Evolutionary conservation across 1,284 basidiomycete genomes (phyloP).

Genomic region (Singerocomus inundabilis): DNA sequence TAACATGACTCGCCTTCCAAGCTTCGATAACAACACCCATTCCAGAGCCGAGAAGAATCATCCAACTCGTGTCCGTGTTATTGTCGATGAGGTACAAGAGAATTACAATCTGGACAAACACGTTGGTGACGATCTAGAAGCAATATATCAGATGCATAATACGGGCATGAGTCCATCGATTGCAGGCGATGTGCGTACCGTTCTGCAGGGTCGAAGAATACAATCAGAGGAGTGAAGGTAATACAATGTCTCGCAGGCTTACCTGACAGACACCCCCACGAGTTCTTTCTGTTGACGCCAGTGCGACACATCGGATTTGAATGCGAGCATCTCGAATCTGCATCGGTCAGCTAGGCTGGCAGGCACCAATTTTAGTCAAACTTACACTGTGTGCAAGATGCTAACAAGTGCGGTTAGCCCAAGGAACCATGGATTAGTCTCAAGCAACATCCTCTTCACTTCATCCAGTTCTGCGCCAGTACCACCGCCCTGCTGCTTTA

Average conservation of each 20-base stretch:
- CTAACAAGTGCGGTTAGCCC: conserved; percentile 80
- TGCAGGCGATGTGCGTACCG: conserved; percentile 35
- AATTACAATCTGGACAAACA: conserved; percentile 87
- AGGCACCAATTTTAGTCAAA: conserved; percentile 17
- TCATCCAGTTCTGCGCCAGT: conserved; percentile 82
- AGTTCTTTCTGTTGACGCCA: conserved; percentile 92
- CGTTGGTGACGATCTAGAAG: conserved; percentile 83
- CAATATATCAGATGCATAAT: conserved; percentile 11
- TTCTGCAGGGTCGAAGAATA: conserved; percentile 33
- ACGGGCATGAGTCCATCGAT: conserved; percentile 9
- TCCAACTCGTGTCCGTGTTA: conserved; percentile 93
- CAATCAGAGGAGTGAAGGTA: conserved; percentile 8
- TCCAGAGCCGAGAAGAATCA: conserved; percentile 89
- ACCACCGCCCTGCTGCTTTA: conserved; percentile 65
- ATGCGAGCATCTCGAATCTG: conserved; percentile 92
- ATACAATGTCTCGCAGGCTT: conserved; percentile 14
- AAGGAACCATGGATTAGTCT: conserved; percentile 92
- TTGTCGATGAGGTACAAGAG: conserved; percentile 94
- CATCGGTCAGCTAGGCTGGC: conserved; percentile 6
- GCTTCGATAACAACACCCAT: conserved; percentile 90
- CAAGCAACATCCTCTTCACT: conserved; percentile 89
- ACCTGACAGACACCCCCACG: conserved; percentile 82
- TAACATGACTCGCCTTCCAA: conserved; percentile 74
- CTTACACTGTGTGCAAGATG: conserved; percentile 82
- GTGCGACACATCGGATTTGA: conserved; percentile 91